Base-by-base conservation (phyloP, 495 filamentous ascomycete genomes). In the Rusavskia elegans region DNA sequence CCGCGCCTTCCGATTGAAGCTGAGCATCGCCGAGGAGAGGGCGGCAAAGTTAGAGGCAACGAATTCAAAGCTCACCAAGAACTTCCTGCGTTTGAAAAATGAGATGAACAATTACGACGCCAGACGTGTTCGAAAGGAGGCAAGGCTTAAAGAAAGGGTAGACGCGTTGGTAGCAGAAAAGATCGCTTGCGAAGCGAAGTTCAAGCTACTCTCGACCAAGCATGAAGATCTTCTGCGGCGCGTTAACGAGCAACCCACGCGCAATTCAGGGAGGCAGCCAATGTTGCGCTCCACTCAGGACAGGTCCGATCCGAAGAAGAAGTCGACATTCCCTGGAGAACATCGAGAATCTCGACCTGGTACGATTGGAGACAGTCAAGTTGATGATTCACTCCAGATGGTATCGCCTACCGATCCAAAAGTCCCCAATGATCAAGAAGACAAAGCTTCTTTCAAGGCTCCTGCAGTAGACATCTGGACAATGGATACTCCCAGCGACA, bases 1-100 rank as follows among this genome's bases (percentile, higher is more conserved):
- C 64, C 74, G 35, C 64, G 77, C 57, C 56, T 63, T 74, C 6
- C 63, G 62, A 25, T 58, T 77, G 50, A 75, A 84, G 25, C 66
- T 80, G 51, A 71, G 80, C 42, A 80, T 75, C 58, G 82, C 82
- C 29, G 79, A 85, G 53, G 70, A 74, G 51, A 82, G 82, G 59
- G 78, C 79, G 14, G 69, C 76, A 4, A 69, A 73, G n/a, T 66
- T 84, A 11, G 73, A 75, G 56, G 76, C 77, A 53, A 72, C 79
- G 40, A 70, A 81, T 37, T 55, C 63, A 17, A 61, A 63, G 0
- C 59, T 80, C 38, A 76, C 74, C 29, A 67, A 74, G 49, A 74
- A 69, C 7, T 55, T 78, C 19, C 65, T 72, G 9, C 66, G 66
- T 8, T 66, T 70, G 19, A 78, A 76, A 56, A 68, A 74, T 45